Evolutionary conservation across 345 rosid species (phyloP).

Genomic region (Arabis alpina): DNA sequence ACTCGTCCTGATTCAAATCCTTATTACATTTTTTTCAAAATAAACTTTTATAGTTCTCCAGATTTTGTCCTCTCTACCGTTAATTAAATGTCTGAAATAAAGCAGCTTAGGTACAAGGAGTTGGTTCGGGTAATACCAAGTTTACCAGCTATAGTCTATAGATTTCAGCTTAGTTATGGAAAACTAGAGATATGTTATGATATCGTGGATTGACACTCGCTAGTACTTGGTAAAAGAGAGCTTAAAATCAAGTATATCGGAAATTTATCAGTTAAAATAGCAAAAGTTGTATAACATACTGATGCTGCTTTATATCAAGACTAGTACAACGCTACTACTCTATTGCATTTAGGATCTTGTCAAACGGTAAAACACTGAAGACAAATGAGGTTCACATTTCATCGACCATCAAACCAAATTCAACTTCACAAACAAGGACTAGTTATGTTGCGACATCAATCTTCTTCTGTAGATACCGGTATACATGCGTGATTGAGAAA

Average conservation of each 20-base stretch:
- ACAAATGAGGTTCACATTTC: background rate
- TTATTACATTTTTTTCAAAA: slow-evolving; percentile 6
- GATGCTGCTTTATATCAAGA: slow-evolving; percentile 7
- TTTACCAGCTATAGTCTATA: too few relatives aligned
- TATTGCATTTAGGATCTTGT: slow-evolving; percentile 13
- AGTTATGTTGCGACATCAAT: slow-evolving; percentile 40
- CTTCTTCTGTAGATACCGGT: slow-evolving; percentile 76
- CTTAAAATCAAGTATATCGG: too few relatives aligned
- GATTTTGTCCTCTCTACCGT: background rate
- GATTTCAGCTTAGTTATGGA: background rate
- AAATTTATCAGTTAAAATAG: background rate
- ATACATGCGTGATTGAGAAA: slow-evolving; percentile 60
- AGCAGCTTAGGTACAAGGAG: background rate
- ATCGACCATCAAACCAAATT: slow-evolving; percentile 5
- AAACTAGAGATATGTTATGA: background rate
- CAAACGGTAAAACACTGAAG: background rate
- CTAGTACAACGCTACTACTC: slow-evolving; percentile 17
- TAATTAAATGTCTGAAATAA: background rate
- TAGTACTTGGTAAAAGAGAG: background rate
- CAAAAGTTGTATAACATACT: background rate
- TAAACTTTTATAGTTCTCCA: slow-evolving; percentile 11
- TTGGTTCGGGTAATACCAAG: too few relatives aligned
- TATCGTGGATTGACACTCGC: background rate
- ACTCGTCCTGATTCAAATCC: slow-evolving; percentile 25
- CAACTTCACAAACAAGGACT: background rate